phyloP scores from a whole-genome alignment of 2,329 filamentous ascomycete genomes.

The Acrocalymma vagum region DNA sequence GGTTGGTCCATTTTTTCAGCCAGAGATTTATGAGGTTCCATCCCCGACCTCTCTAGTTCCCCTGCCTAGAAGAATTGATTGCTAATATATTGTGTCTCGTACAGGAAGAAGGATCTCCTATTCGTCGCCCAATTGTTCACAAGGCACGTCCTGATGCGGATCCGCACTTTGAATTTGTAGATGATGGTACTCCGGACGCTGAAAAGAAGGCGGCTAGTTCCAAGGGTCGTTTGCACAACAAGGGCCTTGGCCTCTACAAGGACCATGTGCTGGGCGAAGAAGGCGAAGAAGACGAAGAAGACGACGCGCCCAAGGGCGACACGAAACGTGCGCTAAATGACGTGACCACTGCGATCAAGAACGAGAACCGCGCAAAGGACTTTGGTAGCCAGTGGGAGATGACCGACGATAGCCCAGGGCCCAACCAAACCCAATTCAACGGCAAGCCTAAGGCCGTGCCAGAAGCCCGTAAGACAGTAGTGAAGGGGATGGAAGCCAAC shows the following conservation, averaged over 20 bases:
- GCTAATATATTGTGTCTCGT: conserved; percentile 27
- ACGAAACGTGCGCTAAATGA: conserved; percentile 64
- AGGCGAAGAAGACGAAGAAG: conserved; percentile 51
- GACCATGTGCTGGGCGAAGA: conserved; percentile 71
- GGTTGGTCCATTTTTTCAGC: conserved; percentile 41
- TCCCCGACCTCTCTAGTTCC: conserved; percentile 7
- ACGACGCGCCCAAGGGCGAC: conserved; percentile 51
- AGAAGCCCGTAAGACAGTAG: conserved; percentile 71
- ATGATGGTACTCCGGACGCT: conserved; percentile 71
- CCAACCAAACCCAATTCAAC: conserved; percentile 42
- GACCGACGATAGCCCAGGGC: conserved; percentile 70
- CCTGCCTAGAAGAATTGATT: neutral
- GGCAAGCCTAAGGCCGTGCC: conserved; percentile 54
- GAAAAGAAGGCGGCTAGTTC: conserved; percentile 47
- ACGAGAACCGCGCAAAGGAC: conserved; percentile 76
- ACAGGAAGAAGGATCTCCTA: conserved; percentile 66
- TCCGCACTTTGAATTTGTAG: conserved; percentile 83
- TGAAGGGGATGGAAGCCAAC: conserved; percentile 58
- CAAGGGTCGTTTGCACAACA: conserved; percentile 67
- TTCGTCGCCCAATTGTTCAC: conserved; percentile 65
- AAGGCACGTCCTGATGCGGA: conserved; percentile 82
- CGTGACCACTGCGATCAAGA: conserved; percentile 77
- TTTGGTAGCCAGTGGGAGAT: conserved; percentile 82
- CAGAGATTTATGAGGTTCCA: conserved; percentile 23
- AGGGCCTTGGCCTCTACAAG: conserved; percentile 76